Conservation (phyloP, 2,329 filamentous ascomycete species). For the Rhynchosporium graminicola region DNA sequence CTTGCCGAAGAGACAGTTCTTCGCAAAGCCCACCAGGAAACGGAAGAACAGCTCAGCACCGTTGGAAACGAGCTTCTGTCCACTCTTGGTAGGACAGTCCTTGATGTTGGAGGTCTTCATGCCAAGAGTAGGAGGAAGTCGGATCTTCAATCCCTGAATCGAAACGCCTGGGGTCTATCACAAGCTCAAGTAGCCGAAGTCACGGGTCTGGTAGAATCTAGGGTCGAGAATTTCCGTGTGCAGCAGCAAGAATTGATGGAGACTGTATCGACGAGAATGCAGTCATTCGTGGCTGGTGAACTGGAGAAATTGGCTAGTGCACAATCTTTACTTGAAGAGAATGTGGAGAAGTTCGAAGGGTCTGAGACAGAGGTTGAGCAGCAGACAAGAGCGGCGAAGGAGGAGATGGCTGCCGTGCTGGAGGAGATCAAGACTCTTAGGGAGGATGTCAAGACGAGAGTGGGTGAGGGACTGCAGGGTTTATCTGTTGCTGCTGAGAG, state of each 20-base stretch:
- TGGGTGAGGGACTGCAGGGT: conserved; percentile 80
- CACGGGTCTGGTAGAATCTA: conserved; percentile 73
- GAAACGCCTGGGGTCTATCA: conserved; percentile 74
- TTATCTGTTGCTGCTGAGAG: conserved; percentile 82
- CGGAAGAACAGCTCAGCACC: conserved; percentile 73
- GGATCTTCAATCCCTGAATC: conserved; percentile 78
- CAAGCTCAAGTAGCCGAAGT: conserved; percentile 75
- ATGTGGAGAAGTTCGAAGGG: conserved; percentile 65
- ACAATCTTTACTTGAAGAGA: conserved; percentile 68
- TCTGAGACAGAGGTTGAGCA: conserved; percentile 69
- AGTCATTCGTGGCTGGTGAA: conserved; percentile 74
- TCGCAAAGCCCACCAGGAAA: conserved; percentile 81
- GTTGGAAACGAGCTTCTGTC: conserved; percentile 76
- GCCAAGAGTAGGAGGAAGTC: conserved; percentile 86
- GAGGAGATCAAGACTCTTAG: conserved; percentile 90
- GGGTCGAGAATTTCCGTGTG: conserved; percentile 69
- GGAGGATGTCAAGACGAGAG: conserved; percentile 82
- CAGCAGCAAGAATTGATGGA: conserved; percentile 73
- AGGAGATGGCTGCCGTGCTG: conserved; percentile 87
- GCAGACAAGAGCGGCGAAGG: conserved; percentile 68
- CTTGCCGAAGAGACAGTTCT: conserved; percentile 79
- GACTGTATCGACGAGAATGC: conserved; percentile 70
- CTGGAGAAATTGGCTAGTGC: conserved; percentile 69
- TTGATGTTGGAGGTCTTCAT: conserved; percentile 78
- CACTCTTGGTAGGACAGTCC: conserved; percentile 75